phyloP scores from a whole-genome alignment of 2,329 filamentous ascomycete genomes.

The Diaporthe aspalathi region DNA sequence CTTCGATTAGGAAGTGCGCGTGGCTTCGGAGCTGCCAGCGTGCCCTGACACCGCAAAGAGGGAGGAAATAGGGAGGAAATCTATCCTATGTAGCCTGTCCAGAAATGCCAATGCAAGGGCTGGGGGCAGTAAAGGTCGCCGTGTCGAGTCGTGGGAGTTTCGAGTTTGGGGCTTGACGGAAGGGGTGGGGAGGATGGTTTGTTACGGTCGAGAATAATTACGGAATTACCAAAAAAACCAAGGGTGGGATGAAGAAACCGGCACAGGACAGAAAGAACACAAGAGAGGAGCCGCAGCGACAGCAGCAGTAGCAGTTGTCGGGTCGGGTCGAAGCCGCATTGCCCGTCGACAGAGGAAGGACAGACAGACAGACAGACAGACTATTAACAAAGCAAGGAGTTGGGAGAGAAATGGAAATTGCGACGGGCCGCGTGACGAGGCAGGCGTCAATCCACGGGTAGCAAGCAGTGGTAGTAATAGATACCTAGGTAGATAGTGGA shows the following conservation, averaged over 20 bases:
- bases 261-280: neutral
- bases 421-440: conserved; percentile 16
- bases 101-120: neutral
- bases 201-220: conserved; percentile 10
- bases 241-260: conserved; percentile 1
- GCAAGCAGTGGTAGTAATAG: neutral
- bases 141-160: neutral
- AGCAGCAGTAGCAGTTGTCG: conserved; percentile 1
- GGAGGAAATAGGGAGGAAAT: too few species aligned
- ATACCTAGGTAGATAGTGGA: too few species aligned
- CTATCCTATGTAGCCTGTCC: conserved; percentile 1
- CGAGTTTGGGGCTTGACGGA: neutral
- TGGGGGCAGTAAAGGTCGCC: neutral
- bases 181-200: neutral
- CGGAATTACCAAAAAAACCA: conserved; percentile 14
- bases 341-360: neutral
- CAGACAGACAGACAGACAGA: neutral
- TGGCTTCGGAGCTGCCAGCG: conserved; percentile 2
- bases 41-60: conserved; percentile 6
- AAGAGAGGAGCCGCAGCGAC: neutral
- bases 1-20: neutral
- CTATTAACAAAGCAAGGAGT: conserved; percentile 18
- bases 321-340: conserved; percentile 23
- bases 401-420: conserved; percentile 20
- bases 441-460: conserved; percentile 17